Base-by-base conservation (phyloP, 768 basidiomycete species). In the Hebeloma cylindrosporum region DNA sequence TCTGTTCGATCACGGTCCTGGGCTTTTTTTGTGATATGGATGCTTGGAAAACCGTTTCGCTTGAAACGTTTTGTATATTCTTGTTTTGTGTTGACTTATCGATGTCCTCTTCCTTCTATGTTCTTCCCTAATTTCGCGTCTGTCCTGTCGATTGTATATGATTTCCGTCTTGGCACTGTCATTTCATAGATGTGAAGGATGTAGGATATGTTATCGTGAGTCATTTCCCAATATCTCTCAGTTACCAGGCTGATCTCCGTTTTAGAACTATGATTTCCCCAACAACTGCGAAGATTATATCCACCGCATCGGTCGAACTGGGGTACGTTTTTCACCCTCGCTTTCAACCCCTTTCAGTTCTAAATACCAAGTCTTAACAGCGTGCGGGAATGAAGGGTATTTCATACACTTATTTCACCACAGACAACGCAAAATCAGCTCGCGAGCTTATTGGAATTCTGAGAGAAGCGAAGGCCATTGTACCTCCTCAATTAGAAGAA, bases 281-380 rank as follows among this genome's bases (percentile, higher is more conserved):
- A 96, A 96, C 70, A 94, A 95, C 62, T 91, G 89, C 60, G 93
- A 95, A 73, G 94, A 96, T 68, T 98, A 98, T 68, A 93, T 97
- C 49, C 95, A 99, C 70, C 92, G 95, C 56, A 99, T 99, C 60
- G 96, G 95, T 52, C 93, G 95, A 65, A 96, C 95, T 53, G 94
- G 94, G 44, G 90, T 91, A 66, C 34, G 78, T 64, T 42, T 32
- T 10, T 23, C 36, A 28, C 17, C 14, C 1, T 44, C 18, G 7
- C 14, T 16, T 11, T 11, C 11, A 40, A 13, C 30, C 39, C 0
- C 28, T 59, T 60, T 42, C 68, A n/a, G n/a, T n/a, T n/a, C n/a
- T n/a, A n/a, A n/a, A n/a, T 58, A 40, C 45, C 18, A 5, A 27
- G 17, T 31, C 34, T 29, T 44, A 33, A 21, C 52, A 93, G 89